phyloP scores from a whole-genome alignment of 2,329 filamentous ascomycete species.

The Thermothelomyces thermophilus region DNA sequence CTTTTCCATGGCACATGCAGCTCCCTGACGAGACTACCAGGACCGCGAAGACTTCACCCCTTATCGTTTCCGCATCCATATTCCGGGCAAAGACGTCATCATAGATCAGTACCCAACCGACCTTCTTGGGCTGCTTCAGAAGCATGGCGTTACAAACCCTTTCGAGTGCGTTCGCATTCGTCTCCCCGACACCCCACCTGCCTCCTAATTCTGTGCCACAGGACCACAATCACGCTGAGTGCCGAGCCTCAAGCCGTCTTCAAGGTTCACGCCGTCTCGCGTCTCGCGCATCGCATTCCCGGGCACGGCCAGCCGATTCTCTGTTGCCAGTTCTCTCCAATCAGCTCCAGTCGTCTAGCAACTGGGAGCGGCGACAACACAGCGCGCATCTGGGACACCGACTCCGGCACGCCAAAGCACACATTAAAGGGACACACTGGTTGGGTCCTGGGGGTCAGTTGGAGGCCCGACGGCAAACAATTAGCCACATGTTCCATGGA shows the following conservation, averaged over 20 bases:
- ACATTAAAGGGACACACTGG: slow-evolving; percentile 82
- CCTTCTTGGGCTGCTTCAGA: slow-evolving; percentile 46
- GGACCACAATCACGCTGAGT: slow-evolving; percentile 39
- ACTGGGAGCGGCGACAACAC: slow-evolving; percentile 90
- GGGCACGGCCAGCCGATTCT: slow-evolving; percentile 92
- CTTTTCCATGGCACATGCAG: not conserved
- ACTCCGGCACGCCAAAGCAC: slow-evolving; percentile 81
- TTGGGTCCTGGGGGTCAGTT: slow-evolving; percentile 84
- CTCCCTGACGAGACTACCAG: slow-evolving; percentile 25
- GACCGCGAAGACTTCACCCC: slow-evolving; percentile 55
- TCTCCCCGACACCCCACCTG: not conserved
- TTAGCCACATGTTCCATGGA: slow-evolving; percentile 92
- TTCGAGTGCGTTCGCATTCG: slow-evolving; percentile 41
- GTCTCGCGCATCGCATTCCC: slow-evolving; percentile 80
- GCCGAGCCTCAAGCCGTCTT: slow-evolving; percentile 85
- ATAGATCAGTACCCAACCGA: slow-evolving; percentile 52
- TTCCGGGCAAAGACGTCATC: slow-evolving; percentile 46
- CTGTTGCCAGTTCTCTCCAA: slow-evolving; percentile 76
- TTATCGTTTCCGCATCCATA: slow-evolving; percentile 55
- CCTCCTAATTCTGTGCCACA: slow-evolving; percentile 27
- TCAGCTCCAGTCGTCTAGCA: slow-evolving; percentile 67
- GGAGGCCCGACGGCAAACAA: slow-evolving; percentile 73
- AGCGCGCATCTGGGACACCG: slow-evolving; percentile 88
- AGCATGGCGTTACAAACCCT: slow-evolving; percentile 51
- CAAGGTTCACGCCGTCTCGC: slow-evolving; percentile 82